phyloP scores from a whole-genome alignment of 2,329 filamentous ascomycete species.

The Colletotrichum tabaci region DNA sequence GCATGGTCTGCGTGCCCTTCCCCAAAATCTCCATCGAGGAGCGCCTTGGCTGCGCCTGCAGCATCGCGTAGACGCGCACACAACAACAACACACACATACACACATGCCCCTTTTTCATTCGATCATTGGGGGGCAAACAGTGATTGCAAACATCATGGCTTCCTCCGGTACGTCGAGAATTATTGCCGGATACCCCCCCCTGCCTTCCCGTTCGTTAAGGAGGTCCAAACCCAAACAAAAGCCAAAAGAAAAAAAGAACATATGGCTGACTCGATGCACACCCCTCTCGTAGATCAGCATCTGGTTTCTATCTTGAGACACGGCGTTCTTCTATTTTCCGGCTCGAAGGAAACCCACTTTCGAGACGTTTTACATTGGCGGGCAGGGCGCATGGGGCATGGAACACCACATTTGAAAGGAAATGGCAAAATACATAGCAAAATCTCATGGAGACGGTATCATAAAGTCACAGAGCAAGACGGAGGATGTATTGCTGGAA shows the following conservation, averaged over 20 bases:
- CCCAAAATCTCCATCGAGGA: constrained; percentile 28
- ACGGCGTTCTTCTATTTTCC: neutral
- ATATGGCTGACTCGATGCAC: neutral
- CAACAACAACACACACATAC: no score
- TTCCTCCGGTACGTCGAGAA: no score
- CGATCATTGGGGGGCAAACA: no score
- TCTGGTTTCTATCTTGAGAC: neutral
- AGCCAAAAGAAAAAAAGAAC: neutral
- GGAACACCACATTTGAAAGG: neutral
- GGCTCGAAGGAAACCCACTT: neutral
- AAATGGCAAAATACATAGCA: no score
- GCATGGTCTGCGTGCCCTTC: constrained; percentile 40
- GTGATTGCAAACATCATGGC: neutral
- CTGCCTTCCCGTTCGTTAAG: no score
- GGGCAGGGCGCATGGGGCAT: neutral
- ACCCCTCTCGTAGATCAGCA: neutral
- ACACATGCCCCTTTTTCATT: no score
- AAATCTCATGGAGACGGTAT: neutral
- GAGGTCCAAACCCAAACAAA: no score
- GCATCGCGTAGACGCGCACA: neutral
- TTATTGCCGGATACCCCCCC: no score
- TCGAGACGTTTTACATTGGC: neutral
- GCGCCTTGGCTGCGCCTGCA: constrained; percentile 35
- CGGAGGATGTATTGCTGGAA: neutral
- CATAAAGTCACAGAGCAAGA: neutral